Percentiles rank a stretch among this genome's conserved stretches.
Evolutionary conservation across 352 stramenopile genomes (phyloP).

Genomic region (Peronospora farinosa): DNA sequence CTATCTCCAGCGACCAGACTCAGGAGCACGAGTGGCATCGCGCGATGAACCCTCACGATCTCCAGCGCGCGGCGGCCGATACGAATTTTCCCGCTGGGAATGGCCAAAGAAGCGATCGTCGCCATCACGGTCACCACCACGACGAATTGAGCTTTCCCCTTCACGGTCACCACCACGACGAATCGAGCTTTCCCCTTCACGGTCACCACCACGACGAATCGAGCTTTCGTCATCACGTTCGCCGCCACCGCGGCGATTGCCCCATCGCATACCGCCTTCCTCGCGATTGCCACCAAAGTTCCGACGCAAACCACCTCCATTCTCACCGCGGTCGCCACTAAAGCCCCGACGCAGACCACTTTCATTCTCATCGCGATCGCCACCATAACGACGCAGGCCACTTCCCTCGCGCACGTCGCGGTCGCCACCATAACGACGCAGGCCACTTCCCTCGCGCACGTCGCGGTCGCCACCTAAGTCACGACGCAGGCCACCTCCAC

Average conservation of each 20-base stretch:
- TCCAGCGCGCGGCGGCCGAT: slow-evolving; percentile 41
- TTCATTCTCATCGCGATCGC: too few species aligned
- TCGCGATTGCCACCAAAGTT: slow-evolving; percentile 25
- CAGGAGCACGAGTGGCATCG: slow-evolving; percentile 38
- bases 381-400: slow-evolving; percentile 4
- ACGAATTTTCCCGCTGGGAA: slow-evolving; percentile 41
- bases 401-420: slow-evolving; percentile 27
- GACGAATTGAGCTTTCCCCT: slow-evolving; percentile 10
- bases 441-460: too few species aligned
- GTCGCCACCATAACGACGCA: slow-evolving; percentile 24
- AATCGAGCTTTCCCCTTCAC: slow-evolving; percentile 18
- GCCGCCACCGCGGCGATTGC: slow-evolving; percentile 11
- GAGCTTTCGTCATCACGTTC: slow-evolving; percentile 22
- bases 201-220: slow-evolving; percentile 15
- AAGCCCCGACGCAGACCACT: slow-evolving; percentile 7
- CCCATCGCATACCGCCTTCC: slow-evolving; percentile 12
- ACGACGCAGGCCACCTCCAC: slow-evolving; percentile 30
- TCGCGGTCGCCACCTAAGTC: slow-evolving; percentile 36
- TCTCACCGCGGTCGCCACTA: slow-evolving; percentile 19
- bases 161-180: slow-evolving; percentile 24
- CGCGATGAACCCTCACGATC: slow-evolving; percentile 32
- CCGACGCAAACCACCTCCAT: slow-evolving; percentile 8
- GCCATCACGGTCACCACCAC: slow-evolving; percentile 17
- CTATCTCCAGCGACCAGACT: slow-evolving; percentile 69
- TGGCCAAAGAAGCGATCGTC: slow-evolving; percentile 50